Base-by-base conservation (phyloP, 495 filamentous ascomycete species). In the Lentithecium fluviatile region DNA sequence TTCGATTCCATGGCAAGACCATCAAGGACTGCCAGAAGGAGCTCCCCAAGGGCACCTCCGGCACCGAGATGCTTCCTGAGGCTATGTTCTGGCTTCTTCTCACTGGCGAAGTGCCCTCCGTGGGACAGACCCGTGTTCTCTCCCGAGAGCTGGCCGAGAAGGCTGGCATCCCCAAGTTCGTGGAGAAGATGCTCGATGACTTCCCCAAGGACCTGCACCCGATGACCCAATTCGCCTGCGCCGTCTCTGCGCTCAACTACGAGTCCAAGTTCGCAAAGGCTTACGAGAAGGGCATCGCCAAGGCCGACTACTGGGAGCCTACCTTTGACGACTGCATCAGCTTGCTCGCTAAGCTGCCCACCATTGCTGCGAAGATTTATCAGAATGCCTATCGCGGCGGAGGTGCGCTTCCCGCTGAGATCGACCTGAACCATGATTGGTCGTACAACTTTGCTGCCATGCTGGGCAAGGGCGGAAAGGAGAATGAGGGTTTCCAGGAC, bases 51-150 rank as follows among this genome's bases (percentile, higher is more conserved):
- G 94, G 92, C 52, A 89, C 83, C 55, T 83, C 88, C 2, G 94
- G 94, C 58, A 94, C 90, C n/a, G 93, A 98, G 78, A 97, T 97
- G 95, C 86, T 98, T 2, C 94, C 94, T 37, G 94, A 98, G 76
- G 86, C 91, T 71, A 97, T 98, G 94, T 98, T 98, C 82, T 98
- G 94, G 94, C 87, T 98, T 24, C 86, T 98, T 15, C 77, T 98
- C 60, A 98, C 94, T 8, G 95, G 94, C 57, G 81, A 93, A 74
- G 89, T 98, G 23, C 94, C 94, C 10, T 88, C 88, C 2, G 87
- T 85, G 23, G 73, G 74, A 36, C 94, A 98, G 74, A 82, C 91
- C 52, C 89, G 94, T 66, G 76, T 77, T 45, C 84, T 98, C 64
- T 94, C 89, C 40, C 81, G 85, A 40, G 88, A 95, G 72, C 81